These are phyloP conservation scores for Amanita fuliginea DNA, from an alignment of 768 basidiomycete species.

Conservation along the genomic window DNA sequence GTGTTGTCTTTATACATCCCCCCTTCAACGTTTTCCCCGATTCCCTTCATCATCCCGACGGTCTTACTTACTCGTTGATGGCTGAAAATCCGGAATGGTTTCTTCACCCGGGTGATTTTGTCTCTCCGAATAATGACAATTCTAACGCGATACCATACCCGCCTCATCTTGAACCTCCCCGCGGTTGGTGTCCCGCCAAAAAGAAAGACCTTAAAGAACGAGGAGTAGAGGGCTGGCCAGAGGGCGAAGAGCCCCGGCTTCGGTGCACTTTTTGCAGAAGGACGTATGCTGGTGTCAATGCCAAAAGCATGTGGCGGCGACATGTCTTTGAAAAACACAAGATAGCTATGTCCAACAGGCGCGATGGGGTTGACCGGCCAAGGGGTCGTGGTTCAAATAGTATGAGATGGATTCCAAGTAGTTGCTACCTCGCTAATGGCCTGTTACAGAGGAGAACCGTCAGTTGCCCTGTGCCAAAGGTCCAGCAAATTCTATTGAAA, in stretches of 20 bases:
- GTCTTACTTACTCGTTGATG: constrained; percentile 60
- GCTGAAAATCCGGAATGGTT: constrained; percentile 79
- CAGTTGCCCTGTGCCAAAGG: constrained; percentile 15
- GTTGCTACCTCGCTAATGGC: neutral
- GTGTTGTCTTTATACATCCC: constrained; percentile 60
- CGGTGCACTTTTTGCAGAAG: constrained; percentile 80
- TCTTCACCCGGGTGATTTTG: constrained; percentile 57
- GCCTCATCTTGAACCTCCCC: constrained; percentile 66
- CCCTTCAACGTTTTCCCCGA: constrained; percentile 63
- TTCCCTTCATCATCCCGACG: constrained; percentile 48
- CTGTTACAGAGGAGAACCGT: constrained; percentile 46
- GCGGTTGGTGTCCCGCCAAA: constrained; percentile 83
- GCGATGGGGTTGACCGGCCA: constrained; percentile 55
- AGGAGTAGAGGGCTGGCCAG: constrained; percentile 63
- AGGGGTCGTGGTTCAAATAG: constrained; percentile 57
- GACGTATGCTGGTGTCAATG: constrained; percentile 78
- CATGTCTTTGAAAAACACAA: constrained; percentile 88
- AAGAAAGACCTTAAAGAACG: constrained; percentile 68
- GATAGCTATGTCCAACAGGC: constrained; percentile 80
- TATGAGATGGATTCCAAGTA: constrained; percentile 23
- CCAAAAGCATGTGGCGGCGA: constrained; percentile 85
- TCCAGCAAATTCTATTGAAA: constrained; percentile 30
- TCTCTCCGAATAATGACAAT: constrained; percentile 32
- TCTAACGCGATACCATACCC: constrained; percentile 59
- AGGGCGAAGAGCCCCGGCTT: constrained; percentile 70